Evolutionary conservation across 768 basidiomycete genomes (phyloP), one percentile per base, ranked within the genome.

Genomic region (Scleroderma citrinum): DNA sequence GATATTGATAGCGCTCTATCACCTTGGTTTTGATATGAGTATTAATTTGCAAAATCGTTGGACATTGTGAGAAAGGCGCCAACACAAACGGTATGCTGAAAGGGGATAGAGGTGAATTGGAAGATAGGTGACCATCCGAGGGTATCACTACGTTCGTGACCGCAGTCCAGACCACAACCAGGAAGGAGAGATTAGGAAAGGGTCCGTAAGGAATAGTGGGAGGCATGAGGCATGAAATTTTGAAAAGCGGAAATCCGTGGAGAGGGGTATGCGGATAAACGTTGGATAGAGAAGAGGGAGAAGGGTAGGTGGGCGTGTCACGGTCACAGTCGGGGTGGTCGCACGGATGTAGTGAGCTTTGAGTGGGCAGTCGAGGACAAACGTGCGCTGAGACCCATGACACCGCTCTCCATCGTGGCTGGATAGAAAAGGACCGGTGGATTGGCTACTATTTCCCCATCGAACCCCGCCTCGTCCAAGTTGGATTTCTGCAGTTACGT

Each of bases 311-410:
- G 23, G 5, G 14, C 30, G 46, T 12, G 20, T 44, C 35, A 35
- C 16, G 34, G 29, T 21, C 48, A n/a, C n/a, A n/a, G n/a, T n/a
- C n/a, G n/a, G n/a, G n/a, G n/a, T n/a, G 36, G 45, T 17, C 38
- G 26, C 30, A 31, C 41, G 24, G 17, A 26, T 20, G 12, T 21
- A 29, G n/a, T 50, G 53, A 57, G 53, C n/a, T n/a, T n/a, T n/a
- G n/a, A n/a, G n/a, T n/a, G n/a, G n/a, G 54, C 44, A 50, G 57
- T 40, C 35, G 51, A 44, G 55, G 54, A 60, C 65, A 60, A 68
- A 66, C 65, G 65, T 66, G 65, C 66, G 66, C 62, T 14, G 47
- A 53, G 66, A 66, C 65, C 66, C 65, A 39, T 62, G 66, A 44
- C 66, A 66, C 66, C 64, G 62, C 54, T 19, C 49, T 47, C 48